phyloP scores from a whole-genome alignment of 2,329 filamentous ascomycete species.

The Sclerotinia borealis region DNA sequence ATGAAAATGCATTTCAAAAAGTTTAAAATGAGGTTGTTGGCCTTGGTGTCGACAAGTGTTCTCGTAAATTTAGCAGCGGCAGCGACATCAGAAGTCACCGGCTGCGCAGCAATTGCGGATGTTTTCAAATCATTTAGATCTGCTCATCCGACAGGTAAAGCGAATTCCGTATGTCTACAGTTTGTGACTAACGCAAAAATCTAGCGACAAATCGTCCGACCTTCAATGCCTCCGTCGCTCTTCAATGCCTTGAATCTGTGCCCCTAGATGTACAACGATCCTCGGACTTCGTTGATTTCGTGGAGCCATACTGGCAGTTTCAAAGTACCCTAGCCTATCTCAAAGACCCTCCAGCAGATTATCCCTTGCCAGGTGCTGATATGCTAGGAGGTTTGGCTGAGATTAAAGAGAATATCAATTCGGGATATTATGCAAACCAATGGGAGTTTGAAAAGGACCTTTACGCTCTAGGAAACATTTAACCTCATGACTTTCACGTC shows the following conservation, averaged over 20 bases:
- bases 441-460: conserved; percentile 23
- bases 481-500: conserved; percentile 51
- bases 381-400: conserved; percentile 18
- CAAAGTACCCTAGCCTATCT: conserved; percentile 18
- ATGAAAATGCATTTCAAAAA: background rate
- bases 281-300: conserved; percentile 14
- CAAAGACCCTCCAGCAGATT: conserved; percentile 26
- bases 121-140: background rate
- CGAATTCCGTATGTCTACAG: background rate
- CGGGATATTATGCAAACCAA: conserved; percentile 18
- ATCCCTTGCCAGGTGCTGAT: conserved; percentile 17
- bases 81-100: background rate
- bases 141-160: background rate
- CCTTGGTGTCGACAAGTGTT: background rate
- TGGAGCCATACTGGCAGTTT: conserved; percentile 16
- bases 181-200: background rate
- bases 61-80: background rate
- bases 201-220: background rate
- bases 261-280: conserved; percentile 16
- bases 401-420: conserved; percentile 16
- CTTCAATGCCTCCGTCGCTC: conserved; percentile 6
- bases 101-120: background rate
- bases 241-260: conserved; percentile 19
- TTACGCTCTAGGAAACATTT: conserved; percentile 25
- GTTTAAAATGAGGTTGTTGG: background rate